These are phyloP conservation scores for Guyanaporus albipodus DNA, from an alignment of 768 basidiomycete genomes.

Conservation along the genomic window DNA sequence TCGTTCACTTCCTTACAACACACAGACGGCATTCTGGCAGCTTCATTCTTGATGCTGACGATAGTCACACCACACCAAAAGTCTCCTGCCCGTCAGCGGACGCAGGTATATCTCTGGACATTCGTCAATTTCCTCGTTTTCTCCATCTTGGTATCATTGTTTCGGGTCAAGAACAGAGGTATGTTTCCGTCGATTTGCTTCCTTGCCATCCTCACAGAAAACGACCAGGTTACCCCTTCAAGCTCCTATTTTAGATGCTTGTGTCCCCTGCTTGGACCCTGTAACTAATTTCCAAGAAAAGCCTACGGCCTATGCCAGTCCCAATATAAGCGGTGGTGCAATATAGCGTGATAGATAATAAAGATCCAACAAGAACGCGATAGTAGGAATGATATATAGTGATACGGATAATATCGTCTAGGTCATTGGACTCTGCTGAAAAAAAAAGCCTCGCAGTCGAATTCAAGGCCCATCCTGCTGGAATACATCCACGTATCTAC, in stretches of 20 bases:
- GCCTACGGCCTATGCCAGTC: neutral
- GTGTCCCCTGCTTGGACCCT: neutral
- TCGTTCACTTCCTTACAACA: slow-evolving; percentile 3
- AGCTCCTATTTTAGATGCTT: slow-evolving; percentile 55
- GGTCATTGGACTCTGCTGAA: too few relatives aligned
- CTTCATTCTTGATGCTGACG: slow-evolving; percentile 76
- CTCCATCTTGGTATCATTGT: slow-evolving; percentile 80
- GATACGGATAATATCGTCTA: slow-evolving; percentile 10
- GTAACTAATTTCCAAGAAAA: neutral
- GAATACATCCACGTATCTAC: slow-evolving; percentile 89
- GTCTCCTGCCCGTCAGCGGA: slow-evolving; percentile 69
- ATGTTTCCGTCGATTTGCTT: slow-evolving; percentile 4
- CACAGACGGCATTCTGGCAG: slow-evolving; percentile 79
- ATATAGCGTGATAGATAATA: slow-evolving; percentile 22
- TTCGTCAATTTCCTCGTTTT: slow-evolving; percentile 78
- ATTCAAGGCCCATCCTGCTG: slow-evolving; percentile 43
- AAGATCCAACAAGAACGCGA: slow-evolving; percentile 17
- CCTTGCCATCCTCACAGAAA: neutral
- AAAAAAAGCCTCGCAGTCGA: neutral
- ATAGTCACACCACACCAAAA: slow-evolving; percentile 75
- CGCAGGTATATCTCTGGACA: slow-evolving; percentile 89
- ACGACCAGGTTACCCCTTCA: slow-evolving; percentile 72
- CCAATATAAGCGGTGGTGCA: slow-evolving; percentile 1
- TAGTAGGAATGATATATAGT: slow-evolving; percentile 18
- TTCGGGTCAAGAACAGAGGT: slow-evolving; percentile 91